Base-by-base conservation (phyloP, 163 green algal species). In the Chlamydomonas reinhardtii region DNA sequence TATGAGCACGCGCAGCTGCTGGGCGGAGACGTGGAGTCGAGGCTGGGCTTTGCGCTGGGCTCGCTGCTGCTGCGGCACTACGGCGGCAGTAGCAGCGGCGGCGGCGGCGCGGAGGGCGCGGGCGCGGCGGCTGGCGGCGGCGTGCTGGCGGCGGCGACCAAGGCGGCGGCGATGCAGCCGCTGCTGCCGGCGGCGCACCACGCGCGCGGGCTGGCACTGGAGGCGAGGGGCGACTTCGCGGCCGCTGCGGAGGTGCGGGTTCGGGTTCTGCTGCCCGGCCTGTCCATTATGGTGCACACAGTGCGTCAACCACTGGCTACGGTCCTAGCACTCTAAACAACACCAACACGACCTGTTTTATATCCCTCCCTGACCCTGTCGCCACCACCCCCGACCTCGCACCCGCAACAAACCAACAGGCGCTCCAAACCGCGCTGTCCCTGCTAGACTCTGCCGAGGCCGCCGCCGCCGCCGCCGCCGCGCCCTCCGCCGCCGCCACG, bases 1-100 rank as follows among this genome's bases (percentile, higher is more conserved):
- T 92, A 90, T 32, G 89, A 95, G 76, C 94, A 97, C 43, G 94
- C 94, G 0, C 82, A 94, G 20, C 92, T 92, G 34, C 88, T 97
- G 71, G 95, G 94, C 0, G 95, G 92, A 0, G 92, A 94, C 2
- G 34, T 90, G 4, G 91, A 96, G 77, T 94, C 90, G 12, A 76
- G 93, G 74, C 84, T 96, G 73, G 93, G 88, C 11, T 96, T 92
- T 52, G 84, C 89, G 19, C 75, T 87, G 6, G 66, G 77, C 48
- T 56, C 48, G 48, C 48, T 56, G 48, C 48, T 56, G 14, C 48
- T 56, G 48, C 48, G 48, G 12, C 11, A 56, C 48, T 56, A 56
- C 48, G 48, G 48, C 48, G 48, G 48, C 48, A 56, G 48, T 56
- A 56, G 48, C 73, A 56, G 48, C 73, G 39, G 48, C 48, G 4